Evolutionary conservation across 192 early-diverging fungal genomes (phyloP).

Genomic region (Endogone sp.): DNA sequence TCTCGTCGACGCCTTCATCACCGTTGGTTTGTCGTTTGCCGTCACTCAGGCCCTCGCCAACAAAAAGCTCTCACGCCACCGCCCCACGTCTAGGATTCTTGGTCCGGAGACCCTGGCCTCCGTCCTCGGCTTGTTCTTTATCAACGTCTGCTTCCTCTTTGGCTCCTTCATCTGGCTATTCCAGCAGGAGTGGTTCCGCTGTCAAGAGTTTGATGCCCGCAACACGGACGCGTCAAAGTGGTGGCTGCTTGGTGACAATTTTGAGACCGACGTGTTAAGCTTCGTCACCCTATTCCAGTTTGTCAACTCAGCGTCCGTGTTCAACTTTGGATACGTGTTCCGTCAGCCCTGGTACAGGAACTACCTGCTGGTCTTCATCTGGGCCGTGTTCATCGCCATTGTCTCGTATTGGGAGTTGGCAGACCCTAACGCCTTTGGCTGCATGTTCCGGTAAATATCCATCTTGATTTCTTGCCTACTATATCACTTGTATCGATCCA

Average conservation of each 20-base stretch:
- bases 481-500: too few species aligned
- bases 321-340: conserved; percentile 64
- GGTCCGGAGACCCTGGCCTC: conserved; percentile 65
- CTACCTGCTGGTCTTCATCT: conserved; percentile 47
- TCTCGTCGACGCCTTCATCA: conserved; percentile 53
- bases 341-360: conserved; percentile 57
- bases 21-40: conserved; percentile 55
- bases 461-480: too few species aligned
- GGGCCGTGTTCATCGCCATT: conserved; percentile 42
- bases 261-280: conserved; percentile 54
- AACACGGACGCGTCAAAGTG: conserved; percentile 55
- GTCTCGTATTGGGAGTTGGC: conserved; percentile 55
- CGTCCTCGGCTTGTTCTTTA: conserved; percentile 54
- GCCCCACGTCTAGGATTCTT: conserved; percentile 70
- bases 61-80: conserved; percentile 37
- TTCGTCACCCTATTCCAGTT: conserved; percentile 64
- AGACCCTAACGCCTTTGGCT: conserved; percentile 63
- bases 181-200: conserved; percentile 49
- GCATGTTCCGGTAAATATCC: conserved; percentile 69
- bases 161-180: conserved; percentile 32
- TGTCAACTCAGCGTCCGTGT: conserved; percentile 58
- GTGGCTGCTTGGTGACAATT: conserved; percentile 77
- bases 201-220: conserved; percentile 54
- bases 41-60: conserved; percentile 60
- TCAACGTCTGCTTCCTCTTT: conserved; percentile 62